These are phyloP conservation scores for Thalassiosira oceanica DNA, from an alignment of 352 stramenopile species.

Conservation along the genomic window DNA sequence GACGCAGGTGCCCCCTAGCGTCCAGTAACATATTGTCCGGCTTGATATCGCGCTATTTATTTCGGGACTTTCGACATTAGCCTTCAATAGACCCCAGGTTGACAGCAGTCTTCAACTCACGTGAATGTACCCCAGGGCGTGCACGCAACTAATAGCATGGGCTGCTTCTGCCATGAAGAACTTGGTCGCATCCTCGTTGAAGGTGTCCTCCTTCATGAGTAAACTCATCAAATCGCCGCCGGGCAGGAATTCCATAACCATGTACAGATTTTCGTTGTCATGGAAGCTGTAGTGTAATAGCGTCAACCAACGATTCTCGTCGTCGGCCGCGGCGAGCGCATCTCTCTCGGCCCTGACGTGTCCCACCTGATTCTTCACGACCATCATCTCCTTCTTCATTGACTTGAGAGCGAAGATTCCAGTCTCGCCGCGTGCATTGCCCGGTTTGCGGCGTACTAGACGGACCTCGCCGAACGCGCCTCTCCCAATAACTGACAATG, in stretches of 20 bases:
- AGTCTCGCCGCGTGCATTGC: constrained; percentile 37
- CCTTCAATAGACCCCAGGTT: no score
- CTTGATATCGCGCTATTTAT: constrained; percentile 99
- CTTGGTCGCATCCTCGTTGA: constrained; percentile 85
- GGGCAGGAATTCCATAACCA: constrained; percentile 99
- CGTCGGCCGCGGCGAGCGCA: constrained; percentile 92
- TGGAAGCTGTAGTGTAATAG: constrained; percentile 98
- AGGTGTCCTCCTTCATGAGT: constrained; percentile 98
- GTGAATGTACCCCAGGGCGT: constrained; percentile 98
- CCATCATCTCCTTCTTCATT: constrained; percentile 90
- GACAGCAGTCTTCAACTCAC: no score
- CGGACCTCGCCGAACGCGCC: constrained; percentile 98
- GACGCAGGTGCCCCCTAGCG: constrained; percentile 96
- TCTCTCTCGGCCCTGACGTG: constrained; percentile 97
- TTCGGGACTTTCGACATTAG: no score
- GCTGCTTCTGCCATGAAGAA: constrained; percentile 99
- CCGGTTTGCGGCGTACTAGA: constrained; percentile 75
- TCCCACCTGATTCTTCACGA: constrained; percentile 90
- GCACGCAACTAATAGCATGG: constrained; percentile 96
- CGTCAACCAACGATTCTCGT: constrained; percentile 96
- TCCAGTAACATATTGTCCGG: constrained; percentile 94
- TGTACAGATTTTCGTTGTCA: constrained; percentile 83
- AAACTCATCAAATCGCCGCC: constrained; percentile 99
- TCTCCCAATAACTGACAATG: constrained; percentile 93
- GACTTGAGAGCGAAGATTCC: constrained; percentile 84